Conservation (phyloP, 2,329 filamentous ascomycete species). For the Colletotrichum karsti region DNA sequence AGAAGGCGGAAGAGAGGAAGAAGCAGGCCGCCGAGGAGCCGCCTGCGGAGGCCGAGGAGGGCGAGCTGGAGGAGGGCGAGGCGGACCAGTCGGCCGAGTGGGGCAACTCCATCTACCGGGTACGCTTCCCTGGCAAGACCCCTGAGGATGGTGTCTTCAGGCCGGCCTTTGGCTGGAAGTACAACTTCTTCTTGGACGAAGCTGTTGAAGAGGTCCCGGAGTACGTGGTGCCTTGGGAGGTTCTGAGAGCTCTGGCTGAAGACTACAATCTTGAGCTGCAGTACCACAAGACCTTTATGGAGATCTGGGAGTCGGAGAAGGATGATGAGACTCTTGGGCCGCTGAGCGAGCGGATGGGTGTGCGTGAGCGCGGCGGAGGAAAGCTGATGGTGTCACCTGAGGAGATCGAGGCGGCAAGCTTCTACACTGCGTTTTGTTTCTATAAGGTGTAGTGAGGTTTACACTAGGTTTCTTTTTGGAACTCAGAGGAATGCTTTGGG, state of each 20-base stretch:
- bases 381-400: conserved; percentile 78
- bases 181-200: conserved; percentile 95
- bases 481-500: background rate
- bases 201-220: conserved; percentile 96
- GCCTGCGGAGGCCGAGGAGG: conserved; percentile 47
- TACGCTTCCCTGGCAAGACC: conserved; percentile 85
- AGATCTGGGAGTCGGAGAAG: conserved; percentile 93
- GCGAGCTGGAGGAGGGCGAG: conserved; percentile 68
- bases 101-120: conserved; percentile 93
- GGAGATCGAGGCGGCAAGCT: conserved; percentile 91
- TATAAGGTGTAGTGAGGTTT: conserved; percentile 77
- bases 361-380: conserved; percentile 75
- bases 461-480: background rate
- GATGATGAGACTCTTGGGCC: conserved; percentile 83
- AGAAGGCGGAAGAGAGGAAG: conserved; percentile 54
- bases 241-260: conserved; percentile 92
- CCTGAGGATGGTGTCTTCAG: conserved; percentile 90
- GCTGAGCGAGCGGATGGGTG: conserved; percentile 95
- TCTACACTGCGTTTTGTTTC: conserved; percentile 96
- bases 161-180: conserved; percentile 97
- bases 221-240: conserved; percentile 98
- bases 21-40: conserved; percentile 37
- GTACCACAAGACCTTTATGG: conserved; percentile 89
- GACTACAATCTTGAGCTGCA: conserved; percentile 97
- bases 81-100: conserved; percentile 77